Conservation (phyloP, 371 early-diverging fungal genomes). For the Mucor plumbeus region DNA sequence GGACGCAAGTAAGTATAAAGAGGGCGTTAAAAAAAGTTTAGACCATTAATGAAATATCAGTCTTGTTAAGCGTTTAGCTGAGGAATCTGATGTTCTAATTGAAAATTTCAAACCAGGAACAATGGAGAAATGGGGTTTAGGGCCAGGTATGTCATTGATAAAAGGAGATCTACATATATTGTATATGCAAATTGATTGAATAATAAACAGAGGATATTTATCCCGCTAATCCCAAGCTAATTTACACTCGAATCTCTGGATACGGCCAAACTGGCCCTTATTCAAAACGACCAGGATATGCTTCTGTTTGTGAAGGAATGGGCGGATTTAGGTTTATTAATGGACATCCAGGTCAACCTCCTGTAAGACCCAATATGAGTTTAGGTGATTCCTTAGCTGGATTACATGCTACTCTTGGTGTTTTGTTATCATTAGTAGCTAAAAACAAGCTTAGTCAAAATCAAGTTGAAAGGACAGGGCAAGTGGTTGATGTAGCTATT, state of each 20-base stretch:
- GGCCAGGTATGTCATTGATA: slow-evolving; percentile 43
- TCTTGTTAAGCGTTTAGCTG: slow-evolving; percentile 50
- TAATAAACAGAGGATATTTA: slow-evolving; percentile 43
- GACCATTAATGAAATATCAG: slow-evolving; percentile 19
- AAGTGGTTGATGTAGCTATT: slow-evolving; percentile 64
- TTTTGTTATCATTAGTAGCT: slow-evolving; percentile 46
- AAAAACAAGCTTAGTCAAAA: slow-evolving; percentile 36
- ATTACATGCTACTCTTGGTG: slow-evolving; percentile 59
- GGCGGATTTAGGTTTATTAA: slow-evolving; percentile 60
- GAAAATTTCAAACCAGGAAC: slow-evolving; percentile 66
- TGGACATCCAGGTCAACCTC: slow-evolving; percentile 53
- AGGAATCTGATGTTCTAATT: slow-evolving; percentile 57
- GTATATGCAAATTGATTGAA: not conserved
- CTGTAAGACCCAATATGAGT: slow-evolving; percentile 62
- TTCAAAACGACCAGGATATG: slow-evolving; percentile 58
- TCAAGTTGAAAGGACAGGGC: slow-evolving; percentile 38
- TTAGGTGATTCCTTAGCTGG: slow-evolving; percentile 65
- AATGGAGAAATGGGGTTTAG: slow-evolving; percentile 68
- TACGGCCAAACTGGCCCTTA: slow-evolving; percentile 65
- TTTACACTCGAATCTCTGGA: slow-evolving; percentile 61
- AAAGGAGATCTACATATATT: too few species aligned
- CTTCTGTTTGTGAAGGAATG: slow-evolving; percentile 65
- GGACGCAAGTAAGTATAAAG: slow-evolving; percentile 45
- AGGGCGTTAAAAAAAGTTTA: not conserved
- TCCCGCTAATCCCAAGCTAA: slow-evolving; percentile 45